Evolutionary conservation across 2,329 filamentous ascomycete species (phyloP).

Genomic region (Cladosporium phlei): DNA sequence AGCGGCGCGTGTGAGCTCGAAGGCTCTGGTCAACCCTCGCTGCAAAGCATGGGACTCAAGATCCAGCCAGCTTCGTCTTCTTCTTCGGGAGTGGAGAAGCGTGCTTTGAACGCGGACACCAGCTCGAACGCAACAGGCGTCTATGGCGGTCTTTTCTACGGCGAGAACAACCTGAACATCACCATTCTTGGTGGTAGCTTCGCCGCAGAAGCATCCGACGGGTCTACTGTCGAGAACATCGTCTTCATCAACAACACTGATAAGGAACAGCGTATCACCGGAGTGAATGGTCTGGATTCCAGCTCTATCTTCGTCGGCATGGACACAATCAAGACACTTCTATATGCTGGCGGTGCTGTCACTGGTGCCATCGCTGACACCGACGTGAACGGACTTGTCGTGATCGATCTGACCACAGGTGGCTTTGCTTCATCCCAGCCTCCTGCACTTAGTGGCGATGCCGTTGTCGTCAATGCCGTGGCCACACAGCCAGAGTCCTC

Average conservation of each 20-base stretch:
- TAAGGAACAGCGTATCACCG: conserved; percentile 34
- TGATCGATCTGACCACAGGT: conserved; percentile 67
- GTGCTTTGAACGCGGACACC: conserved; percentile 35
- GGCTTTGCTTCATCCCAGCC: conserved; percentile 65
- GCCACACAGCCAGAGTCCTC: conserved; percentile 63
- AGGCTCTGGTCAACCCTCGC: conserved; percentile 34
- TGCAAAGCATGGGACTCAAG: conserved; percentile 53
- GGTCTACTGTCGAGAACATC: conserved; percentile 71
- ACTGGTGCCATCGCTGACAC: conserved; percentile 63
- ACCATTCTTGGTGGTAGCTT: conserved; percentile 90
- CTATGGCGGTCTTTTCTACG: conserved; percentile 74
- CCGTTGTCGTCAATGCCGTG: conserved; percentile 72
- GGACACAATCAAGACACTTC: conserved; percentile 58
- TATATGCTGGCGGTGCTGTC: conserved; percentile 80
- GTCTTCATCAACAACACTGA: conserved; percentile 75
- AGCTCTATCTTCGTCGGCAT: conserved; percentile 74
- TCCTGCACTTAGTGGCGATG: conserved; percentile 64
- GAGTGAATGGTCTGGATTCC: conserved; percentile 64
- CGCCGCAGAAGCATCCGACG: conserved; percentile 62
- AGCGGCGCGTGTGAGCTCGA: conserved; percentile 67
- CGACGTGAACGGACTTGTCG: conserved; percentile 66
- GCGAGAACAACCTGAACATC: conserved; percentile 64
- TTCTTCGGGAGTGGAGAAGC: conserved; percentile 33
- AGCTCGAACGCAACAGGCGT: conserved; percentile 58
- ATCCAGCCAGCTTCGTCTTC: conserved; percentile 35